A percentile compares a stretch with the other conserved stretches of the same genome.
phyloP scores from a whole-genome alignment of 208 protist species.

The Crithidia thermophila region DNA sequence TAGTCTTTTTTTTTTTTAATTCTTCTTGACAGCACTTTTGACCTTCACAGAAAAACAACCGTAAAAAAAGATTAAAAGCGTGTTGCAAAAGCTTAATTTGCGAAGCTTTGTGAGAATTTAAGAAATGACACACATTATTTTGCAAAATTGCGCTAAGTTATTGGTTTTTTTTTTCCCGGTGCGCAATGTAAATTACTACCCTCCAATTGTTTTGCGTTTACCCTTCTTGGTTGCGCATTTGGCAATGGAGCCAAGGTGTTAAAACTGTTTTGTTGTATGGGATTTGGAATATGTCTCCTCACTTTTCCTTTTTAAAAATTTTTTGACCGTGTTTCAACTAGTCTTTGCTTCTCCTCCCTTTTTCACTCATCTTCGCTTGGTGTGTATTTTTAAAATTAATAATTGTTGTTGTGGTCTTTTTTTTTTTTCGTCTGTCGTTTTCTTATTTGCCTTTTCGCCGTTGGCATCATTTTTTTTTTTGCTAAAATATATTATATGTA shows the following conservation, averaged over 20 bases:
- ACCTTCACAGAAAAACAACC: neutral
- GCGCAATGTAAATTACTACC: too few species aligned
- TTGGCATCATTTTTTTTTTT: conserved; percentile 1
- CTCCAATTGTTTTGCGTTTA: too few species aligned
- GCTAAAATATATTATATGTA: too few species aligned
- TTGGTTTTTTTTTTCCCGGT: too few species aligned
- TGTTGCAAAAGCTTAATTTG: too few species aligned
- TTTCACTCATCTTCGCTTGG: neutral
- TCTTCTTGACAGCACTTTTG: too few species aligned
- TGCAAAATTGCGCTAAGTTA: too few species aligned
- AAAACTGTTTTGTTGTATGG: neutral
- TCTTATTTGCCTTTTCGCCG: conserved; percentile 7
- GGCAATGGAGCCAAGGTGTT: neutral
- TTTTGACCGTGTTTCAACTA: too few species aligned
- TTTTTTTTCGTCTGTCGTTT: conserved; percentile 10
- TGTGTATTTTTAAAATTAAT: neutral
- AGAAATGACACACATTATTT: too few species aligned
- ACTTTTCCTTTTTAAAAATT: neutral
- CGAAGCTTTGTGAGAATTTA: too few species aligned
- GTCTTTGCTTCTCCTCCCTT: conserved; percentile 17
- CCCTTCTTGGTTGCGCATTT: conserved; percentile 5
- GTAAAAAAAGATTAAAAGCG: neutral
- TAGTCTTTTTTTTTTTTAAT: conserved; percentile 8
- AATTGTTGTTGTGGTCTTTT: neutral
- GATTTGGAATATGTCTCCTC: too few species aligned